These are phyloP conservation scores for Saccharum officinarum DNA, from an alignment of 176 grass and related monocot genomes.

Conservation along the genomic window DNA sequence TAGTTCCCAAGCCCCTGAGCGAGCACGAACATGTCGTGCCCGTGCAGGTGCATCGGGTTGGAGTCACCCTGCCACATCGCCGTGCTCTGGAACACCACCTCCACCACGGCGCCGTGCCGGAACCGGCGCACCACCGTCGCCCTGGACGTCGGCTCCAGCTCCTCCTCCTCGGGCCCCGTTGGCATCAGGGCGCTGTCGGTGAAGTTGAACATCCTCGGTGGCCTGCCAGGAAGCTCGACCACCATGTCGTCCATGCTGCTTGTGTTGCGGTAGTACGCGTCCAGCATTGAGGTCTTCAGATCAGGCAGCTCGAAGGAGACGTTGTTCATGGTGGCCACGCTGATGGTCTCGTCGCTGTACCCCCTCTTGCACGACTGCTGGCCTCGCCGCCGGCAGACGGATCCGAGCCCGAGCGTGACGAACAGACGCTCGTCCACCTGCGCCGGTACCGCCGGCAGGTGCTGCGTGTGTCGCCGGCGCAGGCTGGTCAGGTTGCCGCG, in stretches of 20 bases:
- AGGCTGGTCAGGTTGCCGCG: not conserved
- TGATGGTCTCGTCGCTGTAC: not conserved
- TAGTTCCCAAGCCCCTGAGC: conserved; percentile 25
- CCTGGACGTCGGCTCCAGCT: not conserved
- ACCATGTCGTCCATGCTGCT: not conserved
- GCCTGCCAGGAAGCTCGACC: not conserved
- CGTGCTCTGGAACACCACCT: conserved; percentile 45
- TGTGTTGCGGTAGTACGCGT: not conserved
- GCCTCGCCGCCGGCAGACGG: not conserved
- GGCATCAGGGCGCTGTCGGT: not conserved
- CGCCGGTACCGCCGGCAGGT: not conserved
- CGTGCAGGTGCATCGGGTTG: conserved; percentile 59
- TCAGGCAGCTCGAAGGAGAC: not conserved
- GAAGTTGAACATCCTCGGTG: not conserved
- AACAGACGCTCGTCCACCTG: not conserved
- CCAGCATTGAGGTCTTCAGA: not conserved
- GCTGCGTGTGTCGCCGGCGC: not conserved
- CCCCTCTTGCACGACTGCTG: not conserved
- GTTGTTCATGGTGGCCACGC: conserved; percentile 10
- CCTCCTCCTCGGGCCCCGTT: not conserved
- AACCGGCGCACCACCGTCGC: conserved; percentile 2
- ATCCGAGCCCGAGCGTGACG: not conserved
- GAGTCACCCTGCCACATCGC: conserved; percentile 35
- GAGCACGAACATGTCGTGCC: conserved; percentile 4
- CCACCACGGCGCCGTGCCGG: not conserved